These are phyloP conservation scores for Tremella fuciformis DNA, from an alignment of 768 basidiomycete species.

Conservation along the genomic window DNA sequence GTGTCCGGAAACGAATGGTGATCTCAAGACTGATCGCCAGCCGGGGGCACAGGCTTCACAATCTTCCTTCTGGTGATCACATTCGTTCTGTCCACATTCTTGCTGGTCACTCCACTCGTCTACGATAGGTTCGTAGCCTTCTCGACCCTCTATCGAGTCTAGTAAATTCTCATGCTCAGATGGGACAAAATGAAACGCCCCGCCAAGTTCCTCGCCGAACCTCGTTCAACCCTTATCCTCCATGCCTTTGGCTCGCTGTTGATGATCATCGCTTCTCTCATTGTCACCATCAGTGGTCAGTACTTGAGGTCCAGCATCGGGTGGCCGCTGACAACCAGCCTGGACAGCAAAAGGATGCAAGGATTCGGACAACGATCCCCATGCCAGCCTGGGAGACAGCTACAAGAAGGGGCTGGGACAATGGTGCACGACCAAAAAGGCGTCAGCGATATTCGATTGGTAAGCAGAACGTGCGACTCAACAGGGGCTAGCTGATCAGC, in stretches of 20 bases:
- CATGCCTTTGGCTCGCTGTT: conserved; percentile 66
- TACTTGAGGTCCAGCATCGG: background rate
- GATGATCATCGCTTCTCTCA: conserved; percentile 74
- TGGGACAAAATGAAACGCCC: conserved; percentile 75
- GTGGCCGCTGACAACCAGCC: conserved; percentile 50
- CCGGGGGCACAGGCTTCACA: conserved; percentile 81
- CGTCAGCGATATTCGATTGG: conserved; percentile 87
- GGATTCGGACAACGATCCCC: conserved; percentile 73
- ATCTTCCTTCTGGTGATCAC: conserved; percentile 72
- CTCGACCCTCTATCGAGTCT: conserved; percentile 57
- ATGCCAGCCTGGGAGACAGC: conserved; percentile 62
- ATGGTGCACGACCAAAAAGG: conserved; percentile 92
- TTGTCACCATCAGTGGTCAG: conserved; percentile 52
- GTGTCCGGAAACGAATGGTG: background rate
- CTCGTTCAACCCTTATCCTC: conserved; percentile 79
- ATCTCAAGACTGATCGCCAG: conserved; percentile 55
- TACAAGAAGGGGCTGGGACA: conserved; percentile 68
- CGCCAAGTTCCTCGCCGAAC: conserved; percentile 75
- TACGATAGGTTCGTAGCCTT: conserved; percentile 45
- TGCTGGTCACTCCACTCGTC: conserved; percentile 62
- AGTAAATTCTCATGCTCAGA: conserved; percentile 57
- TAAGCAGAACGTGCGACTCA: background rate
- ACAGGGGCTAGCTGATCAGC: background rate
- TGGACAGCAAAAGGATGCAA: conserved; percentile 91
- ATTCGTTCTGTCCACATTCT: conserved; percentile 69